These are phyloP conservation scores for Sclerotinia subarctica DNA, from an alignment of 2,329 filamentous ascomycete genomes.

Conservation along the genomic window DNA sequence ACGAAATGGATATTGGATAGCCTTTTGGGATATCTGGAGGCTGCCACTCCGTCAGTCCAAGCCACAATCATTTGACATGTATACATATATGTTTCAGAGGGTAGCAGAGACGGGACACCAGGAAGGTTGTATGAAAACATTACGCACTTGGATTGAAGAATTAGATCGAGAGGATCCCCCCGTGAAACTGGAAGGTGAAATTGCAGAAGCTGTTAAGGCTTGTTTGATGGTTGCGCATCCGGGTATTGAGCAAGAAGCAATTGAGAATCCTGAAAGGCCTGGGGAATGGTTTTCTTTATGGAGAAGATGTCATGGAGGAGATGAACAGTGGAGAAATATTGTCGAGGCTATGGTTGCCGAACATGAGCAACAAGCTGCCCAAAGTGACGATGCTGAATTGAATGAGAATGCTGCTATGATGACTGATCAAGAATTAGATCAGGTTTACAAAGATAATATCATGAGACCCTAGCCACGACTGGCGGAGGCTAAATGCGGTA, in stretches of 20 bases:
- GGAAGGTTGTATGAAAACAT: slow-evolving; percentile 45
- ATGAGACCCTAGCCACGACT: background rate
- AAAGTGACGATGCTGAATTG: background rate
- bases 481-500: background rate
- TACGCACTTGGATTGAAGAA: slow-evolving; percentile 55
- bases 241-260: slow-evolving; percentile 25
- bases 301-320: slow-evolving; percentile 21
- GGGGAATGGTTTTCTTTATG: slow-evolving; percentile 30
- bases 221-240: slow-evolving; percentile 58
- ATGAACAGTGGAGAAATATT: background rate
- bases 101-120: slow-evolving; percentile 47
- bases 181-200: slow-evolving; percentile 44
- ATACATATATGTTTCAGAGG: slow-evolving; percentile 51
- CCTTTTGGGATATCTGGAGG: slow-evolving; percentile 61
- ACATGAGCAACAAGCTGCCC: background rate
- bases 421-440: background rate
- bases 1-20: slow-evolving; percentile 48
- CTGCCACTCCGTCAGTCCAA: slow-evolving; percentile 50
- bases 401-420: slow-evolving; percentile 1
- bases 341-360: background rate
- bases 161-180: slow-evolving; percentile 55
- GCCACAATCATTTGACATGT: slow-evolving; percentile 52
- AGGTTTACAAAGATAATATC: background rate
- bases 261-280: slow-evolving; percentile 16
- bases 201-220: slow-evolving; percentile 49